Conservation (phyloP, 2,329 filamentous ascomycete genomes). For the Coniochaeta pulveracea region DNA sequence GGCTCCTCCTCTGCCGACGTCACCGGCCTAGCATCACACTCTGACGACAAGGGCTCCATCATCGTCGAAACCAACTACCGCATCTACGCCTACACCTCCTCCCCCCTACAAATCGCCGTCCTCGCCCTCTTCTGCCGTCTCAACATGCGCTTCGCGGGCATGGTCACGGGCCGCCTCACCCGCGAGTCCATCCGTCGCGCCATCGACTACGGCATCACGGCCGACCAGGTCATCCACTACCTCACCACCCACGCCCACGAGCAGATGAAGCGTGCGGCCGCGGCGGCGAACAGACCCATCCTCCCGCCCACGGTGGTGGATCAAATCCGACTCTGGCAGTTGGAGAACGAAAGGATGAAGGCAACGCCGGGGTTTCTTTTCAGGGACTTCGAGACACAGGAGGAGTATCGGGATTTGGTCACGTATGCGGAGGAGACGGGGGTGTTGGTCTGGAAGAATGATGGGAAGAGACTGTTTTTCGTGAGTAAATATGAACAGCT, state of each 20-base stretch:
- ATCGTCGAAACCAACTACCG: conserved; percentile 98
- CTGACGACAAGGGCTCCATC: conserved; percentile 63
- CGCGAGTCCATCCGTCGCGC: conserved; percentile 80
- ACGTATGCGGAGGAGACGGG: conserved; percentile 84
- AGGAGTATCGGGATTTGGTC: conserved; percentile 59
- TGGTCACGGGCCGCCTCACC: conserved; percentile 84
- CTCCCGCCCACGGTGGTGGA: conserved; percentile 93
- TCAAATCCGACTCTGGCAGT: conserved; percentile 94
- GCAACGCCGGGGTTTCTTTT: conserved; percentile 77
- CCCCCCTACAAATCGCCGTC: conserved; percentile 87
- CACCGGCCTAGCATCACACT: conserved; percentile 21
- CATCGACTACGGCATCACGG: conserved; percentile 82
- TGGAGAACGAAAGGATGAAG: conserved; percentile 91
- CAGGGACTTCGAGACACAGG: conserved; percentile 66
- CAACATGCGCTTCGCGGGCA: conserved; percentile 83
- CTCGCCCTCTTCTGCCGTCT: conserved; percentile 82
- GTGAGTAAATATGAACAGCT: conserved; percentile 87
- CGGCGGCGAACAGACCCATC: conserved; percentile 51
- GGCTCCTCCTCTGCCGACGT: conserved; percentile 37
- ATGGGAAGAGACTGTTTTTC: conserved; percentile 76
- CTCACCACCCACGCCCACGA: conserved; percentile 88
- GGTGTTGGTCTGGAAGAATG: conserved; percentile 78
- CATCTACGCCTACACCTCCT: conserved; percentile 91
- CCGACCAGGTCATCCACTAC: conserved; percentile 91
- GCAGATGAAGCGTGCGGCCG: conserved; percentile 66